Evolutionary conservation across 169 alveolate genomes (phyloP).

Genomic region (Toxoplasma gondii): DNA sequence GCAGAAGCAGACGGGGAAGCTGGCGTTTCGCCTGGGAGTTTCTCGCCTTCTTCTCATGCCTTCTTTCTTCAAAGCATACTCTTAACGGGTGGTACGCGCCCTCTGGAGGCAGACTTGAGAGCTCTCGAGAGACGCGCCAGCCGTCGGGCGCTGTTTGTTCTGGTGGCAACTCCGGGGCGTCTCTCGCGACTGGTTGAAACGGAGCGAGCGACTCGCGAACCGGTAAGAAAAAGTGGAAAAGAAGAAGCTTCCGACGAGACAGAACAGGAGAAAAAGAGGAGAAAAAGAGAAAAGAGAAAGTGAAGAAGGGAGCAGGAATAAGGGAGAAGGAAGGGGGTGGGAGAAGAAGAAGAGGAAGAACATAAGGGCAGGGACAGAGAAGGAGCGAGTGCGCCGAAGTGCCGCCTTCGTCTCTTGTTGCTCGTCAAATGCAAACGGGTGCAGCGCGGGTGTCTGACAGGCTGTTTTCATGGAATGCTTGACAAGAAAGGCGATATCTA

Average conservation of each 20-base stretch:
- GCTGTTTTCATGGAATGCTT: too few species aligned
- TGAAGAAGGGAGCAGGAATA: background rate
- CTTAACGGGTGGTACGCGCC: background rate
- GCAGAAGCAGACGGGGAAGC: background rate
- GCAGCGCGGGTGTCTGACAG: too few species aligned
- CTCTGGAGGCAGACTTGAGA: background rate
- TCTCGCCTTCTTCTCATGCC: background rate
- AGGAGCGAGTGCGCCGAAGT: too few species aligned
- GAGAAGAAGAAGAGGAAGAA: background rate
- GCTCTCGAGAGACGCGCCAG: slow-evolving; percentile 82
- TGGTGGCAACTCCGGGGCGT: slow-evolving; percentile 96
- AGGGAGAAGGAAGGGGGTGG: background rate
- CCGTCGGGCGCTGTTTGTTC: slow-evolving; percentile 78
- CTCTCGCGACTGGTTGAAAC: slow-evolving; percentile 90
- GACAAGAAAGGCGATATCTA: too few species aligned
- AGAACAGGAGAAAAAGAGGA: background rate
- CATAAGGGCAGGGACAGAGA: too few species aligned
- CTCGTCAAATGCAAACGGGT: too few species aligned
- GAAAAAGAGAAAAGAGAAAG: background rate
- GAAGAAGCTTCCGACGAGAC: background rate
- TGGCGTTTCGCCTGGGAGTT: background rate
- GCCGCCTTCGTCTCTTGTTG: too few species aligned
- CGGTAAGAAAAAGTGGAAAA: background rate
- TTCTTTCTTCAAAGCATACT: background rate
- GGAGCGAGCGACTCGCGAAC: background rate